Evolutionary conservation across 768 basidiomycete species (phyloP), one percentile per base, ranked within the genome.

Genomic region (Phylloporus arenicola): DNA sequence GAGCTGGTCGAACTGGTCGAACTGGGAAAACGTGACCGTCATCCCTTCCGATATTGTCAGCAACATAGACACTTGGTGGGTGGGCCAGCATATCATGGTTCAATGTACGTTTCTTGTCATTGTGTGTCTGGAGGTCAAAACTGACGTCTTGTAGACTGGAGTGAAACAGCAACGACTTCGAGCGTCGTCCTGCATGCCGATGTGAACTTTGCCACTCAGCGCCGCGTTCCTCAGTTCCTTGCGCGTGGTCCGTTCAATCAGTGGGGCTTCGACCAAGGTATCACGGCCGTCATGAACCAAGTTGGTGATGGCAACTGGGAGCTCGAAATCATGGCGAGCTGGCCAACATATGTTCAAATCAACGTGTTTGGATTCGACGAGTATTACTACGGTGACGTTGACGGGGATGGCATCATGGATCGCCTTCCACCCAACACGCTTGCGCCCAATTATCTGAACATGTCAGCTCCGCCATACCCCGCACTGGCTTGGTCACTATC

Each of bases 361-460:
- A 94, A 95, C 69, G 85, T 95, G 46, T 95, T 84, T 75, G 86
- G 82, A 50, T 93, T 83, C 65, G 92, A 94, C 63, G 82, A 94
- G 59, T 96, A 81, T 72, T 96, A 86, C 72, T 95, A 94, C 58
- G 93, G 93, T 52, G 93, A 96, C 60, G 71, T 80, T 12, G 93
- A 96, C 61, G 82, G 76, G 25, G 93, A 96, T 60, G 90, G 89
- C 44, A 72, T 93, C 45, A 74, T 96, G 59, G 93, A 95, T 60
- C 89, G 93, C 48, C 79, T 95, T 7, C 90, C 93, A 12, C 93
- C 93, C 19, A 94, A 94, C 68, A 81, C 83, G 5, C 78, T 79
- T 22, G 86, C 90, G 1, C 80, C 90, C 25, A 94, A 93, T 67
- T 95, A 82, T 65, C 71, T 94, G 57, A 96, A 96, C 70, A 83